A percentile compares a stretch with the other conserved stretches of the same genome.
These are phyloP conservation scores for Geotrichum aggregatum DNA, from an alignment of 1,139 yeast genomes.

Conservation along the genomic window DNA sequence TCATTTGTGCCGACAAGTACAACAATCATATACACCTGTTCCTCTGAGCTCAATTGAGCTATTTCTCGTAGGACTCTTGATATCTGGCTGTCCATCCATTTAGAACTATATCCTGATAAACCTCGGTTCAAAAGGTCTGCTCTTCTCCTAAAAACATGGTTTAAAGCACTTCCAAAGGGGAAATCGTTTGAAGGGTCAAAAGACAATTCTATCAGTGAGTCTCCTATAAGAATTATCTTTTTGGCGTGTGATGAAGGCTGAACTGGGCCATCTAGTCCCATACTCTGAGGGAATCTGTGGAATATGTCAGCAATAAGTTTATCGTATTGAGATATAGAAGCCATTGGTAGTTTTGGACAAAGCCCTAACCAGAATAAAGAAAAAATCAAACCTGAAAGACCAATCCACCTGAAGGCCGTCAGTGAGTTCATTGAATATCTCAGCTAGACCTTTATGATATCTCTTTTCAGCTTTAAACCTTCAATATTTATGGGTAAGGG, in stretches of 20 bases:
- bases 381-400: too few species aligned
- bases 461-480: too few species aligned
- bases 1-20: slow-evolving; percentile 24
- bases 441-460: too few species aligned
- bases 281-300: not conserved
- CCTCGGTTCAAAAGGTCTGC: slow-evolving; percentile 22
- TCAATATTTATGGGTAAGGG: not conserved
- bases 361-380: not conserved
- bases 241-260: not conserved
- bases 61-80: slow-evolving; percentile 13
- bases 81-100: slow-evolving; percentile 19
- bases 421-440: too few species aligned
- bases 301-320: slow-evolving; percentile 5
- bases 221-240: slow-evolving; percentile 22
- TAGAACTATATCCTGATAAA: slow-evolving; percentile 21
- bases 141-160: slow-evolving; percentile 18
- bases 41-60: not conserved
- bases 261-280: slow-evolving; percentile 1
- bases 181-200: slow-evolving; percentile 19
- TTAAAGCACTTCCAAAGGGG: slow-evolving; percentile 19
- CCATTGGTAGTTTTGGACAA: not conserved
- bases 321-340: slow-evolving; percentile 1
- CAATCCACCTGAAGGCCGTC: too few species aligned
- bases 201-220: slow-evolving; percentile 21
- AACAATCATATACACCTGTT: slow-evolving; percentile 16